Evolutionary conservation across 495 filamentous ascomycete genomes (phyloP), one percentile per base, ranked within the genome.

Genomic region (Daldinia childiae): DNA sequence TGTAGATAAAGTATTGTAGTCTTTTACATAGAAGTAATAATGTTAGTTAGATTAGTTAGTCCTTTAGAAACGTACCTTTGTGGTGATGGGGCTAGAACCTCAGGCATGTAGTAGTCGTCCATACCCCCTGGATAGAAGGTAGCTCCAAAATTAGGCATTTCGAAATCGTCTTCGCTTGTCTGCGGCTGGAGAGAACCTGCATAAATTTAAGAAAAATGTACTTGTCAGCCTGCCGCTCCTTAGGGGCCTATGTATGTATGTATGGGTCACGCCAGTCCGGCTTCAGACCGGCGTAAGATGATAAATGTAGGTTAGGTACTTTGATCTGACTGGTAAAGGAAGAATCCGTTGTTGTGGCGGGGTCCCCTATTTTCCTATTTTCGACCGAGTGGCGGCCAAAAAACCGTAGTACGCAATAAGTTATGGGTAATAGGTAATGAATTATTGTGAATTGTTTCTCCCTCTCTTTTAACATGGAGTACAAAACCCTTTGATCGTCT

Each of bases 81-180:
- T 71, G 95, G 95, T 71, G 91, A 84, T 65, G 95, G 95, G 70
- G 83, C 83, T 56, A 85, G 64, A 64, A 87, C 83, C 64, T 86
- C 84, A 38, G 88, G 88, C 85, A 89, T 90, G 80, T 91, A 93
- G 74, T 93, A 98, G 81, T 97, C 93, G 84, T 98, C 95, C 67
- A 87, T 84, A 41, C 90, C 92, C 76, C 94, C 93, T 72, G 95
- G 94, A 80, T 92, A 91, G 83, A 97, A 97, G 54, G 94, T 97
- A 66, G 94, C 93, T 77, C 90, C 90, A 73, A 95, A 82, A 67
- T 83, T 74, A 68, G 82, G 74, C 80, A 83, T 84, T 39, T 83
- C 78, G 79, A 78, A 68, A 77, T 83, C 71, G 76, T 85, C 74
- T 79, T 82, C 69, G 68, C 57, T 57, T 62, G 57, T 61, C 62